These are phyloP conservation scores for Nitzschia sp. DNA, from an alignment of 108 stramenopile genomes.

Conservation along the genomic window DNA sequence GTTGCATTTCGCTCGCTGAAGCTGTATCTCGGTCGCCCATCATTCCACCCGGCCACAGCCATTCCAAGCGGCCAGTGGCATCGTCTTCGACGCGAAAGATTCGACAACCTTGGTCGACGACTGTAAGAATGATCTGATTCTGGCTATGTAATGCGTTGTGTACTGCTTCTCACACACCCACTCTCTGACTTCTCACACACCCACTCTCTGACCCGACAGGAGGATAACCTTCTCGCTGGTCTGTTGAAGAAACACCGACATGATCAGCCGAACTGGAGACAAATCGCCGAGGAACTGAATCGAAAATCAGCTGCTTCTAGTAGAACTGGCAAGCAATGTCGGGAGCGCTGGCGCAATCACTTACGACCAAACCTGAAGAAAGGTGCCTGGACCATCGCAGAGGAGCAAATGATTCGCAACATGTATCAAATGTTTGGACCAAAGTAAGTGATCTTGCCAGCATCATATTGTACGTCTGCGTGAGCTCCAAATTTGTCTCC, in stretches of 20 bases:
- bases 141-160: too few relatives aligned
- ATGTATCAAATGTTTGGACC: slow-evolving; percentile 39
- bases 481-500: not conserved
- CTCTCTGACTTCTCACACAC: not conserved
- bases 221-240: slow-evolving; percentile 17
- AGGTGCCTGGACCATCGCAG: slow-evolving; percentile 81
- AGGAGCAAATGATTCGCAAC: slow-evolving; percentile 79
- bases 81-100: slow-evolving; percentile 14
- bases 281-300: slow-evolving; percentile 25
- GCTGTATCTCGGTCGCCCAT: slow-evolving; percentile 13
- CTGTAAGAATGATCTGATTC: slow-evolving; percentile 7
- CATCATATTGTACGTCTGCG: not conserved
- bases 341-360: slow-evolving; percentile 98
- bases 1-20: not conserved
- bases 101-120: slow-evolving; percentile 10
- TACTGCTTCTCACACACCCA: not conserved
- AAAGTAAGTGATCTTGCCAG: slow-evolving; percentile 48
- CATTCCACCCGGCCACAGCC: not conserved
- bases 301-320: slow-evolving; percentile 13
- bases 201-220: slow-evolving; percentile 5
- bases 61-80: too few relatives aligned
- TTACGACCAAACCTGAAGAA: slow-evolving; percentile 93
- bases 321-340: slow-evolving; percentile 96
- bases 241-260: not conserved
- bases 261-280: slow-evolving; percentile 5